Evolutionary conservation across 495 filamentous ascomycete species (phyloP).

Genomic region (Barbatosphaeria neglecta): DNA sequence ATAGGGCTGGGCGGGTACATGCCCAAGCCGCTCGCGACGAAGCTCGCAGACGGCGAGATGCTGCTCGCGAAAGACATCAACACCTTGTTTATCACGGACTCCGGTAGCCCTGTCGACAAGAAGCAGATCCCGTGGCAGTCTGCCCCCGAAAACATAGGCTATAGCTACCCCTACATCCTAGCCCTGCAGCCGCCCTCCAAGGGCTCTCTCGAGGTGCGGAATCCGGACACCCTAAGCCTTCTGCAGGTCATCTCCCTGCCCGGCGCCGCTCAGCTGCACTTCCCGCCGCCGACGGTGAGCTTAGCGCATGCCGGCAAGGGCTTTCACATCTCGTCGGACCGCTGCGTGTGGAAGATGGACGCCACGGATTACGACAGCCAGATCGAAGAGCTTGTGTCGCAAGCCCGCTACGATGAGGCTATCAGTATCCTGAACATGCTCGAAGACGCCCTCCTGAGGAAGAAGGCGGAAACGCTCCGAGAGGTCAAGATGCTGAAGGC

Average conservation of each 20-base stretch:
- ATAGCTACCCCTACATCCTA: conserved; percentile 90
- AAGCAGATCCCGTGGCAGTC: conserved; percentile 83
- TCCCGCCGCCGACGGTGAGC: conserved; percentile 87
- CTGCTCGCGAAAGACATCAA: conserved; percentile 92
- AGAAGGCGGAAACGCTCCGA: conserved; percentile 69
- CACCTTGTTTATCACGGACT: conserved; percentile 75
- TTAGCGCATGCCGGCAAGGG: conserved; percentile 90
- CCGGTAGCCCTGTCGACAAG: conserved; percentile 72
- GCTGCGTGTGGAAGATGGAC: conserved; percentile 90
- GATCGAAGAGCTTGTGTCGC: conserved; percentile 70
- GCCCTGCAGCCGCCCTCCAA: conserved; percentile 74
- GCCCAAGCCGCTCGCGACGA: conserved; percentile 78
- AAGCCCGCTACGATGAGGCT: conserved; percentile 75
- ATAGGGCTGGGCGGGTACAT: conserved; percentile 86
- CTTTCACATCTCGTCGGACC: conserved; percentile 80
- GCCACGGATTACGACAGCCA: conserved; percentile 89
- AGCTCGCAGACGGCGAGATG: conserved; percentile 69
- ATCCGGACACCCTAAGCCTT: conserved; percentile 79
- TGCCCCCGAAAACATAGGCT: conserved; percentile 82
- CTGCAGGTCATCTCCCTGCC: conserved; percentile 76
- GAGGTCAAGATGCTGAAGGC: conserved; percentile 87
- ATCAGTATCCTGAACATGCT: conserved; percentile 80
- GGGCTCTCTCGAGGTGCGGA: conserved; percentile 80
- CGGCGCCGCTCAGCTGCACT: conserved; percentile 70
- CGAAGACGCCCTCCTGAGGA: conserved; percentile 77